Percentiles rank a stretch among this genome's conserved stretches.
Conservation (phyloP, 1,284 basidiomycete species). For the Cystobasidiaceae sp. region DNA sequence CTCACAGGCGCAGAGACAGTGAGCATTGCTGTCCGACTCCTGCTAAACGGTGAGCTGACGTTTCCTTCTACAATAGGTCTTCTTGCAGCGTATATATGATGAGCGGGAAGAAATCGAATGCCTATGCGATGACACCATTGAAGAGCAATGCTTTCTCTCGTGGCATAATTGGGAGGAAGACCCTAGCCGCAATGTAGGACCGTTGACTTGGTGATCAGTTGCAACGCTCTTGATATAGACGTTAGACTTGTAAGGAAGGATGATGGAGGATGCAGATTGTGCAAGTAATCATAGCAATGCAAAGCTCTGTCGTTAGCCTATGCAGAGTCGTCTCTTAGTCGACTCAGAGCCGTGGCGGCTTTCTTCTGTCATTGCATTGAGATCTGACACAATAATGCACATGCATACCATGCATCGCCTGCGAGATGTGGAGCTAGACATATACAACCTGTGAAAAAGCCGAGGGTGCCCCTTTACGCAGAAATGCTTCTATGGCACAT, state of each 20-base stretch:
- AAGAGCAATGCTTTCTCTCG: background rate
- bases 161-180: conserved; percentile 17
- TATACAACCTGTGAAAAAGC: too few relatives aligned
- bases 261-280: too few relatives aligned
- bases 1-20: conserved; percentile 6
- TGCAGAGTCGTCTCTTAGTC: too few relatives aligned
- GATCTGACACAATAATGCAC: too few relatives aligned
- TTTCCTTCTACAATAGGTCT: background rate
- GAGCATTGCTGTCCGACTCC: background rate
- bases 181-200: background rate
- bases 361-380: too few relatives aligned
- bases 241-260: background rate
- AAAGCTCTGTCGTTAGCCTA: too few relatives aligned
- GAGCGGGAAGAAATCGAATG: conserved; percentile 12
- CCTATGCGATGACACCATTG: conserved; percentile 11
- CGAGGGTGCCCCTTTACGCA: too few relatives aligned
- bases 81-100: conserved; percentile 1
- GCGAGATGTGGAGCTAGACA: too few relatives aligned
- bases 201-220: background rate
- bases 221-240: background rate
- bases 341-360: too few relatives aligned
- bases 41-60: background rate
- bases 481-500: too few relatives aligned
- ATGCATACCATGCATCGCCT: too few relatives aligned
- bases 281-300: too few relatives aligned